Evolutionary conservation across 2,329 filamentous ascomycete genomes (phyloP).

Genomic region (Aspergillus intermedius): DNA sequence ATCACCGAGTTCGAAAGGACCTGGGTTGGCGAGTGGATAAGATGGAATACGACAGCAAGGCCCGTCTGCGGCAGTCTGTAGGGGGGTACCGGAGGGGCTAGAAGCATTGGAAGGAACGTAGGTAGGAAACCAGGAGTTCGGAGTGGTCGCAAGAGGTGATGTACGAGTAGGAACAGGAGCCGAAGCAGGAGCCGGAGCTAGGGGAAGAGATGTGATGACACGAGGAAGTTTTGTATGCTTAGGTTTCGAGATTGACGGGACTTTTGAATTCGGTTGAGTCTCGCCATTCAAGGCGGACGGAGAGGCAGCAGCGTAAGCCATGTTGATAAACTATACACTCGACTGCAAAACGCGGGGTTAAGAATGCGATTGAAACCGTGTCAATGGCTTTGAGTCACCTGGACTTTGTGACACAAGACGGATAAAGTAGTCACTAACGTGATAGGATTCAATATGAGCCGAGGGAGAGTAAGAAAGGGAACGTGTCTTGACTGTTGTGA

Average conservation of each 20-base stretch:
- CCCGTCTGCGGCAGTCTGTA: slow-evolving; percentile 29
- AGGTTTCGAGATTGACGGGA: slow-evolving; percentile 24
- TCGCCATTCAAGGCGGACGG: slow-evolving; percentile 33
- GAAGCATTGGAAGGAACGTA: slow-evolving; percentile 26
- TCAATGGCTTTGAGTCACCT: slow-evolving; percentile 33
- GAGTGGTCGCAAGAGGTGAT: slow-evolving; percentile 24
- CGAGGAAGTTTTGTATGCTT: slow-evolving; percentile 29
- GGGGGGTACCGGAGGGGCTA: slow-evolving; percentile 30
- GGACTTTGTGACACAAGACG: slow-evolving; percentile 32
- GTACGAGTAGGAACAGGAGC: slow-evolving; percentile 21
- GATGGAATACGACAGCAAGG: slow-evolving; percentile 23
- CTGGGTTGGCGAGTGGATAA: slow-evolving; percentile 32
- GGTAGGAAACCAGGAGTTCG: slow-evolving; percentile 22
- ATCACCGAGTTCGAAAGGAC: slow-evolving; percentile 66
- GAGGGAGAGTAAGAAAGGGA: slow-evolving; percentile 12
- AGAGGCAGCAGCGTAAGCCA: slow-evolving; percentile 33
- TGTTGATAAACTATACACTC: slow-evolving; percentile 26
- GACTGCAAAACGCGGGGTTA: slow-evolving; percentile 23
- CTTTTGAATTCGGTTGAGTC: slow-evolving; percentile 29
- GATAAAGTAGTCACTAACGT: slow-evolving; percentile 17
- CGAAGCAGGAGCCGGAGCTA: slow-evolving; percentile 19
- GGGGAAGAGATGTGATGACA: slow-evolving; percentile 27
- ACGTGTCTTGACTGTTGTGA: slow-evolving; percentile 20
- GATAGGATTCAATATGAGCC: slow-evolving; percentile 21
- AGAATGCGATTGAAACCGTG: slow-evolving; percentile 23